Conservation (phyloP, 306 rosid species). For the Lathyrus sativus region DNA sequence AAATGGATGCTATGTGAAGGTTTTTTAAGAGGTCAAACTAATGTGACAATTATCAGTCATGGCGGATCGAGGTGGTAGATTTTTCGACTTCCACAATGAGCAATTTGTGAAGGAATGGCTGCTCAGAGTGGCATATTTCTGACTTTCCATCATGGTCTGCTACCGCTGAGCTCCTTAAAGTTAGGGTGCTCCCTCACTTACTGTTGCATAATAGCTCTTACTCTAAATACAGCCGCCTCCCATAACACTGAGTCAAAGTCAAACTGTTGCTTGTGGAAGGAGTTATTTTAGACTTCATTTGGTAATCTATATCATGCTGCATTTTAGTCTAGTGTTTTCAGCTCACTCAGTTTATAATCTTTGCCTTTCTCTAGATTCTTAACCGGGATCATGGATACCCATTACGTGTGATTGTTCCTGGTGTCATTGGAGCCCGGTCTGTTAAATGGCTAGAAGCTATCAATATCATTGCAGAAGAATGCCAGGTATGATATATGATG, state of each 20-base stretch:
- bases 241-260: background rate
- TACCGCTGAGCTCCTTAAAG: no score
- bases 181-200: no score
- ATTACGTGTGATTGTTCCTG: constrained; percentile 84
- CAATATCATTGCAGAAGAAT: constrained; percentile 67
- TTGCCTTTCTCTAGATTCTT: constrained; percentile 56
- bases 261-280: background rate
- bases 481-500: constrained; percentile 67
- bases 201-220: no score
- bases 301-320: constrained; percentile 16
- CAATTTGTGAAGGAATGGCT: background rate
- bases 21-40: background rate
- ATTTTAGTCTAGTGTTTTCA: constrained; percentile 25
- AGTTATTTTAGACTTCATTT: constrained; percentile 1
- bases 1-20: background rate
- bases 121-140: background rate
- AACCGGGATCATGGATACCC: constrained; percentile 98
- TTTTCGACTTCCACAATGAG: background rate
- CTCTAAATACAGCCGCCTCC: no score
- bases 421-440: constrained; percentile 97
- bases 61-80: background rate
- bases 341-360: constrained; percentile 27
- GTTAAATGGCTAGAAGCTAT: constrained; percentile 93
- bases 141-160: background rate
- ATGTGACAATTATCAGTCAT: background rate